Percentiles rank a stretch among this genome's conserved stretches.
phyloP scores from a whole-genome alignment of 352 stramenopile genomes.

The Thraustochytrium sp. region DNA sequence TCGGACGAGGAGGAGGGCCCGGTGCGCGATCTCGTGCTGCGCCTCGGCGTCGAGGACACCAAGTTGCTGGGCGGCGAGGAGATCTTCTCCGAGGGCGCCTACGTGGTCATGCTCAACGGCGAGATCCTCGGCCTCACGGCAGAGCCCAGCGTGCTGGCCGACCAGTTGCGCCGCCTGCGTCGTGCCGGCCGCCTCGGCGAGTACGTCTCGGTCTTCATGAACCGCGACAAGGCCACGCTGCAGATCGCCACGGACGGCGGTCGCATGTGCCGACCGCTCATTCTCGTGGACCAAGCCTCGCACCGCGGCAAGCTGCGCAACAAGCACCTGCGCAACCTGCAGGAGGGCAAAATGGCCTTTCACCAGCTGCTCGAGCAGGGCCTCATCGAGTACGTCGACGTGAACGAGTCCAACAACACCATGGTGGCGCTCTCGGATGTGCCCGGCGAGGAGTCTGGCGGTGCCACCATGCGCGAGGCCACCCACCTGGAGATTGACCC shows the following conservation, averaged over 20 bases:
- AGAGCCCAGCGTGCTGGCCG: slow-evolving; percentile 66
- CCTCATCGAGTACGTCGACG: slow-evolving; percentile 98
- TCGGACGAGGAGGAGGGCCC: slow-evolving; percentile 83
- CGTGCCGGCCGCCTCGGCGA: slow-evolving; percentile 69
- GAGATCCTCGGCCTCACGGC: slow-evolving; percentile 93
- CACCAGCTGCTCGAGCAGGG: slow-evolving; percentile 81
- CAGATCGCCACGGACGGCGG: slow-evolving; percentile 98
- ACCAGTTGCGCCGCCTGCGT: slow-evolving; percentile 48
- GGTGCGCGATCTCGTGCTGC: slow-evolving; percentile 90
- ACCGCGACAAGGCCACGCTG: slow-evolving; percentile 89
- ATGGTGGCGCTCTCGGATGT: slow-evolving; percentile 78
- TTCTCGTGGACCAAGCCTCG: slow-evolving; percentile 82
- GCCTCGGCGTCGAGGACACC: slow-evolving; percentile 94
- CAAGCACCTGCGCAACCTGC: slow-evolving; percentile 86
- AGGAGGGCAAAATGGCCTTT: slow-evolving; percentile 65
- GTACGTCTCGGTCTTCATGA: slow-evolving; percentile 97
- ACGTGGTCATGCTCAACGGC: slow-evolving; percentile 98
- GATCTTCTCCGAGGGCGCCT: slow-evolving; percentile 68
- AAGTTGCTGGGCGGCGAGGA: slow-evolving; percentile 88
- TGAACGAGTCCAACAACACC: slow-evolving; percentile 99
- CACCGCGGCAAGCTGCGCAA: slow-evolving; percentile 85
- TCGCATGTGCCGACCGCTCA: slow-evolving; percentile 91
- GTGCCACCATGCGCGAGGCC: slow-evolving; percentile 45
- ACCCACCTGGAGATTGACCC: slow-evolving; percentile 99
- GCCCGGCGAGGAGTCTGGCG: slow-evolving; percentile 69